These are phyloP conservation scores for Boletellus sp. DNA, from an alignment of 768 basidiomycete species.

Conservation along the genomic window DNA sequence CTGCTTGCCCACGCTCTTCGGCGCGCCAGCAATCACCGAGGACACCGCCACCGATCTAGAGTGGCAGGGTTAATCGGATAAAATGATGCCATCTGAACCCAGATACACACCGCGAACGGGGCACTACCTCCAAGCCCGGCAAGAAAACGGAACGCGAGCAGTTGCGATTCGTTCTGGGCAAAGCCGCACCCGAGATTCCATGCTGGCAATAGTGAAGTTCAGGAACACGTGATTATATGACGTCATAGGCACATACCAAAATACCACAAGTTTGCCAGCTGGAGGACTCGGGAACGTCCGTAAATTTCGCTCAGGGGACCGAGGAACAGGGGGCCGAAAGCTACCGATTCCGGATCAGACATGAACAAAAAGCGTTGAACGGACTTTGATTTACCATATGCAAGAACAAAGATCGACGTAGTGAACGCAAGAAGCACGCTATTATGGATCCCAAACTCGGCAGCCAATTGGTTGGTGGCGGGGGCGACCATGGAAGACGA, in stretches of 20 bases:
- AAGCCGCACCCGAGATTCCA: constrained; percentile 68
- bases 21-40: constrained; percentile 58
- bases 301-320: constrained; percentile 72
- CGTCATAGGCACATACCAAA: constrained; percentile 40
- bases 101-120: constrained; percentile 44
- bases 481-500: constrained; percentile 77
- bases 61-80: neutral
- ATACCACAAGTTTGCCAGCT: constrained; percentile 62
- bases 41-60: constrained; percentile 61
- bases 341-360: neutral
- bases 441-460: constrained; percentile 53
- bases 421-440: constrained; percentile 49
- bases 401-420: constrained; percentile 57
- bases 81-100: too few relatives aligned
- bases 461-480: constrained; percentile 48
- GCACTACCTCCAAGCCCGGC: constrained; percentile 73
- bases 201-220: constrained; percentile 27
- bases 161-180: constrained; percentile 50
- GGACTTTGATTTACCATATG: constrained; percentile 44
- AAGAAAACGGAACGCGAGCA: constrained; percentile 67
- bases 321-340: constrained; percentile 36
- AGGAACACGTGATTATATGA: neutral
- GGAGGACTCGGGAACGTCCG: constrained; percentile 61
- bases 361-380: neutral
- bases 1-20: constrained; percentile 62